Base-by-base conservation (phyloP, 2,329 filamentous ascomycete species). In the Escovopsis sp. region DNA sequence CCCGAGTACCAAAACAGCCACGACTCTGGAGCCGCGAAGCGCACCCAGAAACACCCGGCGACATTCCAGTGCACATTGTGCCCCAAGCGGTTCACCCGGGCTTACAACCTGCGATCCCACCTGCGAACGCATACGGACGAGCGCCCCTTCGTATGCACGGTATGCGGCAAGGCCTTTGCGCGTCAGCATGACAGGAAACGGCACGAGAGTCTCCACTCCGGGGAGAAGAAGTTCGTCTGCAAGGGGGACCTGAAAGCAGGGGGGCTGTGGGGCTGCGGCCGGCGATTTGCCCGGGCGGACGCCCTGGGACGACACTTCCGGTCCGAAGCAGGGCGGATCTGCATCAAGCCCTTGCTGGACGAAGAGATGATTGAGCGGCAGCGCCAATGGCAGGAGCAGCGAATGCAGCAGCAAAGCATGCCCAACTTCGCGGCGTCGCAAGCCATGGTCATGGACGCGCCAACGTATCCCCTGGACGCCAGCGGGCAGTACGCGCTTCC, bases 181-280 rank as follows among this genome's bases (percentile, higher is more conserved):
- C 79, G 90, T 18, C 90, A 98, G 53, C 90, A 98, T 53, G 90
- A 98, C 54, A 79, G 90, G 31, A 98, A 98, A 60, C 79, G 90
- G 27, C 90, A 98, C 57, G 90, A 98, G 60, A 87, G 88, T 27
- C 64, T 98, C 29, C 90, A 98, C 52, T 92, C 84, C 0, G 90
- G 90, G 29, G 90, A 98, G 62, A 98, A 96, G 72, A 96, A 94
- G 53, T 98, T 96, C 53, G 83, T 96, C 7, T 98, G 90, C 60
- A 86, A 85, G 46, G 90, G 90, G 35, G 82, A 87, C 39, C 73
- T 98, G 34, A 87, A 88, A 45, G 75, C 75, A 2, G 77, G 79
- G 32, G 79, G 79, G 5, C 75, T 81, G 44, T 98, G 90, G 90
- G 90, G 90, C 15, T 98, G 90, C 47, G 85, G 85, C 4, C 73